phyloP scores from a whole-genome alignment of 768 basidiomycete genomes.

The Lactarius indigo region DNA sequence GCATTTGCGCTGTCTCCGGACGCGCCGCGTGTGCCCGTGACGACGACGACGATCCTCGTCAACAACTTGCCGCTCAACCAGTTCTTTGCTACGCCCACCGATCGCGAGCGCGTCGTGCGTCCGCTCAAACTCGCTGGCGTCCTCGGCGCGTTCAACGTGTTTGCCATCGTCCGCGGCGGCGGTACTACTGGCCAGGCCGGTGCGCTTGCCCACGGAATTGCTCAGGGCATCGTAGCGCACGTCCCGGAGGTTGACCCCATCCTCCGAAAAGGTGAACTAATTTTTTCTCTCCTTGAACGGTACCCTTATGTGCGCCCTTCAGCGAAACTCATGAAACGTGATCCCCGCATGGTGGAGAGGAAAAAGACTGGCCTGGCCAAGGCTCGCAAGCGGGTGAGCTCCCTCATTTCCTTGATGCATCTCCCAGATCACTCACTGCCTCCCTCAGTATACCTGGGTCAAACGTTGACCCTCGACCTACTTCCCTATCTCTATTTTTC shows the following conservation, averaged over 20 bases:
- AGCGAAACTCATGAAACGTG: constrained; percentile 86
- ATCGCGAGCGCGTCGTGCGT: constrained; percentile 77
- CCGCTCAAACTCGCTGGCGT: constrained; percentile 82
- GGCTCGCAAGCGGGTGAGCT: constrained; percentile 82
- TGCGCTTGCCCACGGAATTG: constrained; percentile 73
- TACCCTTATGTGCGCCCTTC: constrained; percentile 17
- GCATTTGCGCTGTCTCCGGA: constrained; percentile 18
- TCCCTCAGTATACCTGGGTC: constrained; percentile 84
- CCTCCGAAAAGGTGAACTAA: constrained; percentile 64
- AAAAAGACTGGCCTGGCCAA: constrained; percentile 95
- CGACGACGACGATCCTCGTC: constrained; percentile 69
- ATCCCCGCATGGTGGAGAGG: constrained; percentile 97
- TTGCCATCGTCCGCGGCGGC: constrained; percentile 66
- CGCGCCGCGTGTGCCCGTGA: constrained; percentile 35
- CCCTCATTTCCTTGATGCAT: constrained; percentile 27
- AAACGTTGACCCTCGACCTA: constrained; percentile 63
- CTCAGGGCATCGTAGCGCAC: constrained; percentile 70
- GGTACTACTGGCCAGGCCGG: constrained; percentile 93
- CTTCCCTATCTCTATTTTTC: background rate
- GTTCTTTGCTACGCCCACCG: constrained; percentile 72
- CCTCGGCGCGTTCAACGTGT: constrained; percentile 78
- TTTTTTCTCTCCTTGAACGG: too few species aligned
- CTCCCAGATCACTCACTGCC: constrained; percentile 17
- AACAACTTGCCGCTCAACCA: constrained; percentile 77
- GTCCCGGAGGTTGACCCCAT: constrained; percentile 61